A percentile compares a stretch with the other conserved stretches of the same genome.
Conservation (phyloP, 2,329 filamentous ascomycete species). For the Pseudocercospora eumusae region DNA sequence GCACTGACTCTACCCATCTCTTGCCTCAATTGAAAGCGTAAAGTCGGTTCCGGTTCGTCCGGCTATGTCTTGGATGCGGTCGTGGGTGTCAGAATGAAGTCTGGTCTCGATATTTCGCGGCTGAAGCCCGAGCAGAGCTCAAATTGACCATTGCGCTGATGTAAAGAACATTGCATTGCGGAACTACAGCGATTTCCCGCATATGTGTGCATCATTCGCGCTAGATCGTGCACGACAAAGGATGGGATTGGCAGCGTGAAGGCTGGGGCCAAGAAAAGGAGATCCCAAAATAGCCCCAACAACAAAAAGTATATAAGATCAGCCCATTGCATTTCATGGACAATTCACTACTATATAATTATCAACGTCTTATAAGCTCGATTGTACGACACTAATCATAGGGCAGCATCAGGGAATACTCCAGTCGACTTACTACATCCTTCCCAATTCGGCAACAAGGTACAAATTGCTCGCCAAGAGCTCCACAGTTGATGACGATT, state of each 20-base stretch:
- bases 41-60: no score
- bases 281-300: neutral
- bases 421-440: neutral
- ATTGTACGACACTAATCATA: neutral
- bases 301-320: neutral
- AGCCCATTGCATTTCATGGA: neutral
- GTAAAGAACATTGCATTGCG: neutral
- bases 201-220: no score
- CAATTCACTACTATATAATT: neutral
- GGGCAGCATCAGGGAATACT: neutral
- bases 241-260: neutral
- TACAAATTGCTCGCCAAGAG: neutral
- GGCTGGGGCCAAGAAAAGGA: neutral
- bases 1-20: neutral
- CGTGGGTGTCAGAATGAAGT: neutral
- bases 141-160: neutral
- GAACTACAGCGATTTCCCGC: neutral
- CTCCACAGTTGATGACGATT: neutral
- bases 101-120: neutral
- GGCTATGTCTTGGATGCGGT: no score
- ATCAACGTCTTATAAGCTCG: neutral
- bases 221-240: neutral
- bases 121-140: neutral
- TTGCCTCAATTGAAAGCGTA: neutral
- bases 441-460: constrained; percentile 2